phyloP scores from a whole-genome alignment of 139 green algal genomes.

The Microglena sp. region DNA sequence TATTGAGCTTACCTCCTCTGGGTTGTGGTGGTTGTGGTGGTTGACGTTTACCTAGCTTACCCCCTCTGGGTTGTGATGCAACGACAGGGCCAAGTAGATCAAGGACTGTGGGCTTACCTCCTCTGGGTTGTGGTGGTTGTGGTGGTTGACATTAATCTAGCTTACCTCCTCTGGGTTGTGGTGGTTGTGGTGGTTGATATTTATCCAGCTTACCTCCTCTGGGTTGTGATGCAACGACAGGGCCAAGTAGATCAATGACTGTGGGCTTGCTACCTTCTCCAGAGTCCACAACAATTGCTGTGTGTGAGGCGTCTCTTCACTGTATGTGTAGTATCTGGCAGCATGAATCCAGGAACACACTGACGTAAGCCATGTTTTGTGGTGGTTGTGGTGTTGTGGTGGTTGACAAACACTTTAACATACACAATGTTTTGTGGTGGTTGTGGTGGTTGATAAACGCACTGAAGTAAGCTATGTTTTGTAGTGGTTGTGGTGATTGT shows the following conservation, averaged over 20 bases:
- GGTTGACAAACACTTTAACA: too few species aligned
- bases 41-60: too few species aligned
- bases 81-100: conserved; percentile 26
- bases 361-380: background rate
- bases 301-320: conserved; percentile 33
- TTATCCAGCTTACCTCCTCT: conserved; percentile 17
- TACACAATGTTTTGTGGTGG: too few species aligned
- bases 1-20: too few species aligned
- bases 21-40: too few species aligned
- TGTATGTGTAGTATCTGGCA: conserved; percentile 6
- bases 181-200: too few species aligned
- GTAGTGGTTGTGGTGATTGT: background rate
- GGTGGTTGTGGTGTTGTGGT: background rate
- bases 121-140: too few species aligned
- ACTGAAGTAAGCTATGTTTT: background rate
- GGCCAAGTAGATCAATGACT: conserved; percentile 27
- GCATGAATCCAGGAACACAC: background rate
- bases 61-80: conserved; percentile 38
- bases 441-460: background rate
- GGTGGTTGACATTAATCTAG: too few species aligned
- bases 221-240: conserved; percentile 45
- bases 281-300: conserved; percentile 37
- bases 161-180: too few species aligned
- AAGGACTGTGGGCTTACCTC: conserved; percentile 11
- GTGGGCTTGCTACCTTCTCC: conserved; percentile 13